Evolutionary conservation across 2,329 filamentous ascomycete species (phyloP).

Genomic region (Penicillium sp.): DNA sequence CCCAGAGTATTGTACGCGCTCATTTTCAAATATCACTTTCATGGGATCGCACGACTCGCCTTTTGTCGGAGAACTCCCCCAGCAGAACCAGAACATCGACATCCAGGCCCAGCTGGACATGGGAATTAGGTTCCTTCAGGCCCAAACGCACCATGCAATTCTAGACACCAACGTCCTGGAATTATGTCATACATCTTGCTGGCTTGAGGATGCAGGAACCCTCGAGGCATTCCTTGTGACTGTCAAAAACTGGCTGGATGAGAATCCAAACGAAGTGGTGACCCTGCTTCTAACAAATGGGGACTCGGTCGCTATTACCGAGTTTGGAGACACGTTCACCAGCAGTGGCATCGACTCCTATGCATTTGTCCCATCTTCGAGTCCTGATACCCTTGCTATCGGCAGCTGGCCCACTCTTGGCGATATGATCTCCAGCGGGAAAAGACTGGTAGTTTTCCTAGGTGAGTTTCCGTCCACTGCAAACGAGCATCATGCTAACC

Average conservation of each 20-base stretch:
- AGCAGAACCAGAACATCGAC: constrained; percentile 61
- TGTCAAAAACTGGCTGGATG: constrained; percentile 60
- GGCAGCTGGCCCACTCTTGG: constrained; percentile 45
- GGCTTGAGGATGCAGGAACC: constrained; percentile 57
- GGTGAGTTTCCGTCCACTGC: constrained; percentile 25
- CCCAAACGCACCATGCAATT: constrained; percentile 57
- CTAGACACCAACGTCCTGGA: constrained; percentile 50
- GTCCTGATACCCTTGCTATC: constrained; percentile 30
- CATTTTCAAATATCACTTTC: constrained; percentile 61
- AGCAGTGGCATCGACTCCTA: constrained; percentile 33
- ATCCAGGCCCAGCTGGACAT: constrained; percentile 58
- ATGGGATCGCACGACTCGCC: constrained; percentile 65
- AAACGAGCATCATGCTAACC: not conserved
- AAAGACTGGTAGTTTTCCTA: constrained; percentile 45
- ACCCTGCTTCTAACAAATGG: constrained; percentile 63
- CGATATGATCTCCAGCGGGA: constrained; percentile 42
- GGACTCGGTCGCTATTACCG: constrained; percentile 42
- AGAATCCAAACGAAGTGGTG: constrained; percentile 60
- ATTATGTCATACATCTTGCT: constrained; percentile 65
- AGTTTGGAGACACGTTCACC: constrained; percentile 35
- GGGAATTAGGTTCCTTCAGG: constrained; percentile 64
- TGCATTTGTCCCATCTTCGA: constrained; percentile 37
- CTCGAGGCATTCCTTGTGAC: constrained; percentile 56
- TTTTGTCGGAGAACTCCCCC: constrained; percentile 57
- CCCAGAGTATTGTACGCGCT: constrained; percentile 54